These are phyloP conservation scores for Pisolithus orientalis DNA, from an alignment of 768 basidiomycete species.

Conservation along the genomic window DNA sequence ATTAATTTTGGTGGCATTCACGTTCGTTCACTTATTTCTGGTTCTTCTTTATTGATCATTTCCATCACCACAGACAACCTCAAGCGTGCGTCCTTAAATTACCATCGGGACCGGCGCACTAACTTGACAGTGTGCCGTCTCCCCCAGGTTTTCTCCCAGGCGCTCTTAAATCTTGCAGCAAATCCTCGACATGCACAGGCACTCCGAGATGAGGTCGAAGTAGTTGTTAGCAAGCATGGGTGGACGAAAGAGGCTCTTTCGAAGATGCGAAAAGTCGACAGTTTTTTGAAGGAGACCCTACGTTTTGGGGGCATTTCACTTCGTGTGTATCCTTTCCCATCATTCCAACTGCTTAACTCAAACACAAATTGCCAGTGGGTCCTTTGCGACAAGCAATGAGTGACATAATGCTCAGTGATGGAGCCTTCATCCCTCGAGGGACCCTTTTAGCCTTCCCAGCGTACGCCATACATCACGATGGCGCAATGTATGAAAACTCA, in stretches of 20 bases:
- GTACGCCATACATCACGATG: conserved; percentile 5
- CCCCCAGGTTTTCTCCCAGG: neutral
- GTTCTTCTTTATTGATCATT: neutral
- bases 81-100: neutral
- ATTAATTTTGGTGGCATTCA: neutral
- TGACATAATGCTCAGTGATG: conserved; percentile 30
- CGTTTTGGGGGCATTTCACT: conserved; percentile 21
- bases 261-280: conserved; percentile 30
- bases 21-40: neutral
- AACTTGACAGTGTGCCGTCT: no score
- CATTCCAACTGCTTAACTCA: neutral
- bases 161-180: neutral
- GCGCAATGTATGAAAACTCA: conserved; percentile 22
- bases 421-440: conserved; percentile 28
- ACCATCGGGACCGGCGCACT: neutral
- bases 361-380: conserved; percentile 10
- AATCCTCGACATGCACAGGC: conserved; percentile 6
- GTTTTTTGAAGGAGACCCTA: conserved; percentile 31
- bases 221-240: conserved; percentile 15
- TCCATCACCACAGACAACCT: neutral
- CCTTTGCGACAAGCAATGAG: conserved; percentile 25
- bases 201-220: conserved; percentile 32
- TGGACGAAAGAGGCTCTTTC: conserved; percentile 17
- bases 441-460: conserved; percentile 15
- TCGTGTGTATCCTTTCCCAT: conserved; percentile 4